Conservation (phyloP, 495 filamentous ascomycete genomes). For the Ascodesmis nigricans region DNA sequence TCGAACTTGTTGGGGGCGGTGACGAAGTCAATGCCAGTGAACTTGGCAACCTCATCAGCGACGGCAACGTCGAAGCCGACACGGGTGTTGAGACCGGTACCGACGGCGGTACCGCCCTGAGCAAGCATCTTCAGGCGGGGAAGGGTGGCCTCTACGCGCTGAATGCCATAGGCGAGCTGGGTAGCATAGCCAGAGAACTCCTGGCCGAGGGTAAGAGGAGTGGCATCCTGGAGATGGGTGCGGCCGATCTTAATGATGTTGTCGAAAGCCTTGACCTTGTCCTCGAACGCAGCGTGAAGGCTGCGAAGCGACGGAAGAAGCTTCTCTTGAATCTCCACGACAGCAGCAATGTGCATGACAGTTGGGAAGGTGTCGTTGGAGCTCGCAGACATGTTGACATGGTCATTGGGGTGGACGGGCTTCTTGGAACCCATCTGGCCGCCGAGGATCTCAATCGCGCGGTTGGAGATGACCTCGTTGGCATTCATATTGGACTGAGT, state of each 20-base stretch:
- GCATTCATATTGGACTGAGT: conserved; percentile 99
- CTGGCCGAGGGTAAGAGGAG: conserved; percentile 84
- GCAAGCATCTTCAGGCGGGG: conserved; percentile 72
- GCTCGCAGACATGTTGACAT: conserved; percentile 96
- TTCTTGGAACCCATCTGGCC: conserved; percentile 89
- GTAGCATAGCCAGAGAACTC: conserved; percentile 96
- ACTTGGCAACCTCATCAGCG: conserved; percentile 68
- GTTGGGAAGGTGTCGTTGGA: conserved; percentile 99
- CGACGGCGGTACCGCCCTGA: conserved; percentile 92
- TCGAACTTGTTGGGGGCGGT: conserved; percentile 99
- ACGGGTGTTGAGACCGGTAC: conserved; percentile 93
- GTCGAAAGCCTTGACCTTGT: conserved; percentile 76
- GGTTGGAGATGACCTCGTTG: conserved; percentile 99
- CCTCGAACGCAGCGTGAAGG: conserved; percentile 61
- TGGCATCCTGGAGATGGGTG: conserved; percentile 94
- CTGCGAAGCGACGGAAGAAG: conserved; percentile 64
- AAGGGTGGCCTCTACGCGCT: conserved; percentile 61
- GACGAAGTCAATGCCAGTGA: conserved; percentile 81
- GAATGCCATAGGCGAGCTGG: conserved; percentile 74
- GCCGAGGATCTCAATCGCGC: conserved; percentile 92
- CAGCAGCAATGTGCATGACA: conserved; percentile 97
- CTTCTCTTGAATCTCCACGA: conserved; percentile 70
- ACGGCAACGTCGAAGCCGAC: conserved; percentile 87
- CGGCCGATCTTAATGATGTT: conserved; percentile 96
- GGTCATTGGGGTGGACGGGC: conserved; percentile 96